Percentiles rank a stretch among this genome's conserved stretches.
Conservation (phyloP, 805 yeast species). For the Sungouiella thailandica region DNA sequence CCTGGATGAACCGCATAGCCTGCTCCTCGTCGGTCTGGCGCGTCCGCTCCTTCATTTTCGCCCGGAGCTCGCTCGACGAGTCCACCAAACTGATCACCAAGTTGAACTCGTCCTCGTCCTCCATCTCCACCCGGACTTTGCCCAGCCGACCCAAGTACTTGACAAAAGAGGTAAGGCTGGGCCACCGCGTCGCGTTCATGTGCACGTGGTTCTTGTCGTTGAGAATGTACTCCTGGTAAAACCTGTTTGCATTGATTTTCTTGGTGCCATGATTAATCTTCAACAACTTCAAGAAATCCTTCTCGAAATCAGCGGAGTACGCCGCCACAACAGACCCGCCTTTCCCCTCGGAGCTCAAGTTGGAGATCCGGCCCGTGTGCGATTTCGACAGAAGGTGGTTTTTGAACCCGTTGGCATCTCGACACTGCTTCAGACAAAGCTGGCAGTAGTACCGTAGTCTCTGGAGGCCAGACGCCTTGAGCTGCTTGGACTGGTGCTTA, state of each 20-base stretch:
- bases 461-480: conserved; percentile 82
- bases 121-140: conserved; percentile 42
- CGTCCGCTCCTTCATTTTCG: conserved; percentile 2
- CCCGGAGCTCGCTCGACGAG: conserved; percentile 4
- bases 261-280: conserved; percentile 77
- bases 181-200: conserved; percentile 85
- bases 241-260: conserved; percentile 70
- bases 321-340: conserved; percentile 48
- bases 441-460: conserved; percentile 86
- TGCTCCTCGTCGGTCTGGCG: conserved; percentile 14
- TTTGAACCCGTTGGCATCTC: conserved; percentile 94
- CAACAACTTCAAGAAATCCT: conserved; percentile 60
- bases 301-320: conserved; percentile 55
- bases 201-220: conserved; percentile 80
- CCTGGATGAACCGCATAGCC: conserved; percentile 8
- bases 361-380: conserved; percentile 55
- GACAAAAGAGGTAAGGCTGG: conserved; percentile 63
- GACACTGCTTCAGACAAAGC: conserved; percentile 85
- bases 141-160: conserved; percentile 55
- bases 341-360: conserved; percentile 32
- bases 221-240: conserved; percentile 81
- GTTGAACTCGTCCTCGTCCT: conserved; percentile 30
- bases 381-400: conserved; percentile 82
- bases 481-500: conserved; percentile 65
- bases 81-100: conserved; percentile 30